Base-by-base conservation (phyloP, 306 rosid species). In the Quercus berberidifolia region DNA sequence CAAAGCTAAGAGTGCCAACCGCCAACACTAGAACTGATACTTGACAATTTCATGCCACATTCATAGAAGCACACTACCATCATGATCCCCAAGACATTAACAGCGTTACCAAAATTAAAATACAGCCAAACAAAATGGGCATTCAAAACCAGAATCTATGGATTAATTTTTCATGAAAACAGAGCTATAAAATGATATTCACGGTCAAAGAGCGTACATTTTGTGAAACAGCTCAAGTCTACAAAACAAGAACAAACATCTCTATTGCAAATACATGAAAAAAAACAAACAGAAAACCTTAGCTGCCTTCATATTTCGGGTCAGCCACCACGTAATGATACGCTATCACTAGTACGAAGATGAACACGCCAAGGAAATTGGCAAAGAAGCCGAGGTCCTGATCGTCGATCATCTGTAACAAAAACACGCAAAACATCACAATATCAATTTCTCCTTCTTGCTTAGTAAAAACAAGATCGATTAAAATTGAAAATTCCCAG, bases 321-420 rank as follows among this genome's bases (percentile, higher is more conserved):
- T 94, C 92, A 52, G 98, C 98, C 93, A 90, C 76, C 69, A 91
- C 98, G 80, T 77, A 94, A 76, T 94, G 99, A 78, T 92, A 94
- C 0, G 95, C 97, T 57, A 94, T 90, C 76, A 94, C 94, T 84
- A 94, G 75, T 9, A 87, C 90, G 83, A 94, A 94, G 70, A 94
- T 86, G 83, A 92, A 92, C 78, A 91, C 79, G 76, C 97, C 97
- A 28, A 94, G 93, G 76, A 94, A 92, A 87, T 94, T 92, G 95
- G 97, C 94, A 81, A 92, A 78, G 86, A 92, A 94, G 54, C 99
- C 97, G 79, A 94, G 82, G 80, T 85, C 91, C 76, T 91, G 92
- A 90, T 94, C 99, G 80, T 94, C 94, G 78, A 94, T 74, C 97
- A 90, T 90, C 97, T 91, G 89, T 51, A 71, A 80, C 72, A 82